Evolutionary conservation across 352 stramenopile genomes (phyloP).

Genomic region (Halophytophthora polymorphica): DNA sequence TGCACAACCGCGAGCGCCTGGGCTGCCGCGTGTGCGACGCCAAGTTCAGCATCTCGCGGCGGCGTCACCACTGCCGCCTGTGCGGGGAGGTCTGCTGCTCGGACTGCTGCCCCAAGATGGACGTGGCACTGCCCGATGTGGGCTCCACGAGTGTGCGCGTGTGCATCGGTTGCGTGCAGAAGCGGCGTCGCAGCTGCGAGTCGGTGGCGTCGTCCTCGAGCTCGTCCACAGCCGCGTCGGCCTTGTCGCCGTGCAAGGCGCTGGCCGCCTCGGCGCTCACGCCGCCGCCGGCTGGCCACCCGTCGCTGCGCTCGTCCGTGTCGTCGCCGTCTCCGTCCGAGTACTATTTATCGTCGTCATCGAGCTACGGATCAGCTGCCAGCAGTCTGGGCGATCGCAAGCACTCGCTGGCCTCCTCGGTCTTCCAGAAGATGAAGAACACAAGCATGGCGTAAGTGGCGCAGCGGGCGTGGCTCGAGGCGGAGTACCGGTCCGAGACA

Average conservation of each 20-base stretch:
- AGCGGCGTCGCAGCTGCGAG: slow-evolving; percentile 54
- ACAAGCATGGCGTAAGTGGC: too few species aligned
- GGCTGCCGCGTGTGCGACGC: slow-evolving; percentile 61
- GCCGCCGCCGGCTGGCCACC: slow-evolving; percentile 19
- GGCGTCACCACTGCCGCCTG: slow-evolving; percentile 74
- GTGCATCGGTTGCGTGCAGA: slow-evolving; percentile 57
- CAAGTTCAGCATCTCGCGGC: slow-evolving; percentile 66
- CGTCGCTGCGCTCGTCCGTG: slow-evolving; percentile 19
- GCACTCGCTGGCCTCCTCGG: slow-evolving; percentile 39
- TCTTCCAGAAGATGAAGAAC: slow-evolving; percentile 68
- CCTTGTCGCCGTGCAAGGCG: slow-evolving; percentile 21
- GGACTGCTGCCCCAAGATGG: slow-evolving; percentile 80
- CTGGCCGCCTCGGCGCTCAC: slow-evolving; percentile 8
- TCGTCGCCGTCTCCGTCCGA: slow-evolving; percentile 38
- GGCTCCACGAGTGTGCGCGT: slow-evolving; percentile 64
- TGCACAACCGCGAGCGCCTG: slow-evolving; percentile 56
- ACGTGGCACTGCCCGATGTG: slow-evolving; percentile 61
- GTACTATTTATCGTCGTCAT: slow-evolving; percentile 43
- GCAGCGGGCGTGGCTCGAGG: too few species aligned
- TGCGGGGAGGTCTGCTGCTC: slow-evolving; percentile 78
- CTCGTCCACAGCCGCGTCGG: slow-evolving; percentile 17
- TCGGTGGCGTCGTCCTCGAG: slow-evolving; percentile 16
- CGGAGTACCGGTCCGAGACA: too few species aligned
- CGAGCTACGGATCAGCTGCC: slow-evolving; percentile 28
- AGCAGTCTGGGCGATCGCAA: slow-evolving; percentile 52